These are phyloP conservation scores for Hypoxylon sp. DNA, from an alignment of 2,329 filamentous ascomycete genomes.

Conservation along the genomic window DNA sequence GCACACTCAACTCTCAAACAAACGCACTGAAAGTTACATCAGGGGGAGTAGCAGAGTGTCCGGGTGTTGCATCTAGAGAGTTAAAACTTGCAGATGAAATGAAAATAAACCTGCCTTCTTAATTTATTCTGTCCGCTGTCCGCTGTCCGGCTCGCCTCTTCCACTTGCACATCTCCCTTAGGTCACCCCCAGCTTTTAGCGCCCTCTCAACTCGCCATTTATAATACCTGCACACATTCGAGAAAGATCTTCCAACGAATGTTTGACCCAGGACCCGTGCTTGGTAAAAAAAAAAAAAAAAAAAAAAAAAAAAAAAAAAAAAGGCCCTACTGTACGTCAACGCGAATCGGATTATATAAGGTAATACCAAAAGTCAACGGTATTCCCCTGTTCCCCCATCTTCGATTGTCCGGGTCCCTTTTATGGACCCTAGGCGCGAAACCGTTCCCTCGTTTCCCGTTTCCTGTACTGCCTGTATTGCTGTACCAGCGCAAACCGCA, in stretches of 20 bases:
- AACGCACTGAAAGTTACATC: conserved; percentile 1
- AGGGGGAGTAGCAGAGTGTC: not conserved
- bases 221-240: conserved; percentile 24
- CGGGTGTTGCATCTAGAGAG: not conserved
- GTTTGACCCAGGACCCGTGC: conserved; percentile 25
- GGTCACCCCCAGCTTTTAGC: conserved; percentile 1
- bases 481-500: conserved; percentile 2
- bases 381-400: conserved; percentile 17
- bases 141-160: not conserved
- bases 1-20: not conserved
- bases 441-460: conserved; percentile 18
- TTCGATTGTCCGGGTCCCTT: conserved; percentile 30
- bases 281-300: conserved; percentile 11
- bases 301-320: no score
- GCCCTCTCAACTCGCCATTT: not conserved
- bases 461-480: not conserved
- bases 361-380: no score
- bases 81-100: not conserved
- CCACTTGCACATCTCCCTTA: not conserved
- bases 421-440: conserved; percentile 39
- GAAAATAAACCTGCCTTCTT: not conserved
- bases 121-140: not conserved
- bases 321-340: conserved; percentile 27
- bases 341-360: conserved; percentile 37
- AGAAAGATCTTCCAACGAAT: conserved; percentile 34